Evolutionary conservation across 805 yeast genomes (phyloP).

Genomic region (Pichia scutulata): DNA sequence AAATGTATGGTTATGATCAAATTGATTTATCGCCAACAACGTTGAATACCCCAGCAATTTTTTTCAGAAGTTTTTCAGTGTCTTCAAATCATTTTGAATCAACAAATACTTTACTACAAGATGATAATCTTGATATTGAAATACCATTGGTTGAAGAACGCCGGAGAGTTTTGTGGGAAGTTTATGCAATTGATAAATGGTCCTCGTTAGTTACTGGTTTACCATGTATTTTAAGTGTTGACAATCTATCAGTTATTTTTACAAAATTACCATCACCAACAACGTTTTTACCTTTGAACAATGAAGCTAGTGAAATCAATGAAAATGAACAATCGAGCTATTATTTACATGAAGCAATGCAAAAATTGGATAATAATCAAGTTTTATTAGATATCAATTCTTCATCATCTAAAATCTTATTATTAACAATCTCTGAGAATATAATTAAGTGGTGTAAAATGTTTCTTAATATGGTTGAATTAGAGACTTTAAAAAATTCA

Average conservation of each 20-base stretch:
- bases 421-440: constrained; percentile 26
- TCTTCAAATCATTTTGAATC: constrained; percentile 4
- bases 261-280: constrained; percentile 27
- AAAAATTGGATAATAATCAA: constrained; percentile 21
- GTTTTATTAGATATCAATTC: constrained; percentile 23
- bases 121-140: constrained; percentile 21
- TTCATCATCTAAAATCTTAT: constrained; percentile 20
- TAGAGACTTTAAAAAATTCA: constrained; percentile 17
- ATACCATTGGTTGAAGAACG: constrained; percentile 24
- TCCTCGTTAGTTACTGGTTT: constrained; percentile 26
- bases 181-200: constrained; percentile 26
- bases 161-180: constrained; percentile 27
- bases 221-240: constrained; percentile 25
- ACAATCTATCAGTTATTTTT: constrained; percentile 20
- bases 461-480: constrained; percentile 24
- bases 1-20: constrained; percentile 26
- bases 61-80: constrained; percentile 11
- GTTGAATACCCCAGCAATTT: constrained; percentile 14
- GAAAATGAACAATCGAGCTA: constrained; percentile 7
- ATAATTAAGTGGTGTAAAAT: constrained; percentile 27
- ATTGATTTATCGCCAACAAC: constrained; percentile 20
- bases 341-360: constrained; percentile 26
- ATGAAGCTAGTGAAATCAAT: background rate
- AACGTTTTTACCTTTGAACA: constrained; percentile 14
- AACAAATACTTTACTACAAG: constrained; percentile 10